Conservation (phyloP, 768 basidiomycete genomes). For the Mrakia gelida region DNA sequence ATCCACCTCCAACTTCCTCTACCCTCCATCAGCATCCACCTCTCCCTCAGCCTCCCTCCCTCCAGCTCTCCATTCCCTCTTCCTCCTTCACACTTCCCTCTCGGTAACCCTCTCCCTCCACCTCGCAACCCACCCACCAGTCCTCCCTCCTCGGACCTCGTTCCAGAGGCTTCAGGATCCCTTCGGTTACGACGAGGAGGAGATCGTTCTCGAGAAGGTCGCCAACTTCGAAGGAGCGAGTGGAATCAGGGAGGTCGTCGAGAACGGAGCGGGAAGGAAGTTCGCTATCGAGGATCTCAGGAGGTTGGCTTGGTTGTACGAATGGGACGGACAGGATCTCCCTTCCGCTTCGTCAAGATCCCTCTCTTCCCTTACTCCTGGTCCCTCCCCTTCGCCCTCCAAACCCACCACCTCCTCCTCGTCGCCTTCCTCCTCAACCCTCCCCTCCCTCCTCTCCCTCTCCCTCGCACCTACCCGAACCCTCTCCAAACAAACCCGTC, state of each 20-base stretch:
- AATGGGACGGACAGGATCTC: constrained; percentile 22
- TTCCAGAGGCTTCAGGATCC: not conserved
- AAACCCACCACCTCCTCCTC: not conserved
- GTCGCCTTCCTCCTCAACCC: not conserved
- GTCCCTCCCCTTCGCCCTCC: not conserved
- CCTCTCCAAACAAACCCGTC: constrained; percentile 9
- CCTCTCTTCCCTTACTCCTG: not conserved
- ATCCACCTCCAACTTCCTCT: not conserved
- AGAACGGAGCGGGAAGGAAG: constrained; percentile 26
- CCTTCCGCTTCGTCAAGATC: not conserved
- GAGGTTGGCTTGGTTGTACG: constrained; percentile 27
- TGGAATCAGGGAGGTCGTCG: constrained; percentile 27
- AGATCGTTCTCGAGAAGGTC: constrained; percentile 23
- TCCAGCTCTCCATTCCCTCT: constrained; percentile 5
- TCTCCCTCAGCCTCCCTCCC: constrained; percentile 16
- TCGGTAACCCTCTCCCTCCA: constrained; percentile 14
- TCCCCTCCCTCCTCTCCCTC: constrained; percentile 15
- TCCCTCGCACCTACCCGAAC: constrained; percentile 29
- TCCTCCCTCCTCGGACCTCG: constrained; percentile 1
- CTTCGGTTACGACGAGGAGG: constrained; percentile 11
- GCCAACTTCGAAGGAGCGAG: constrained; percentile 28
- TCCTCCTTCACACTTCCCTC: constrained; percentile 20
- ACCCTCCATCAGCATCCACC: not conserved
- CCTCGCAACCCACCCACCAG: constrained; percentile 28
- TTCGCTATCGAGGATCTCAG: constrained; percentile 22